A percentile compares a stretch with the other conserved stretches of the same genome.
Evolutionary conservation across 2,329 filamentous ascomycete species (phyloP).

Genomic region (Zymoseptoria ardabiliae): DNA sequence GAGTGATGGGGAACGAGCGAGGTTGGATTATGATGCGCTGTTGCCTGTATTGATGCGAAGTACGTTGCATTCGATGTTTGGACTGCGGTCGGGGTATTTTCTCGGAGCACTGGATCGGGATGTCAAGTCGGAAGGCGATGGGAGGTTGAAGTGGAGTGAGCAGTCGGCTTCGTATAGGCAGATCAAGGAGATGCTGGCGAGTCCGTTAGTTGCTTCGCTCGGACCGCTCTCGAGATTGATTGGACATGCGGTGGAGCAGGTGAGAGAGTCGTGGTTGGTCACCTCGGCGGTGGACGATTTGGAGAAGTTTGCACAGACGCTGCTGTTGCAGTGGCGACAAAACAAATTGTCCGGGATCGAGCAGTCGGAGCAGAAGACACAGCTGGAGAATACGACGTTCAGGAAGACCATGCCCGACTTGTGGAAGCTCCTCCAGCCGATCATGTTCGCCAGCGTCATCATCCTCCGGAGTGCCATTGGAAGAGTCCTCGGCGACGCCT

Average conservation of each 20-base stretch:
- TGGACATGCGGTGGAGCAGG: constrained; percentile 55
- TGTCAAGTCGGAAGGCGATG: constrained; percentile 46
- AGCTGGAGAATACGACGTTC: constrained; percentile 58
- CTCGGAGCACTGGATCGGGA: constrained; percentile 63
- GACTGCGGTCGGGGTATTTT: constrained; percentile 70
- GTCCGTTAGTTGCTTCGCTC: constrained; percentile 58
- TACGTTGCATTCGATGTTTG: constrained; percentile 62
- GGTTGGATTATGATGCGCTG: constrained; percentile 59
- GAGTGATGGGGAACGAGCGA: constrained; percentile 50
- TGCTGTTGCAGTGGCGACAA: constrained; percentile 66
- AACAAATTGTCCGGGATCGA: constrained; percentile 70
- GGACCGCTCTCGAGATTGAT: constrained; percentile 60
- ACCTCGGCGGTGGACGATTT: constrained; percentile 56
- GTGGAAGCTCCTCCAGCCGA: constrained; percentile 67
- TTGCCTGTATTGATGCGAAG: constrained; percentile 63
- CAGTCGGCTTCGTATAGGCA: constrained; percentile 53
- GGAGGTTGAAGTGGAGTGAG: constrained; percentile 57
- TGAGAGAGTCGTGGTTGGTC: constrained; percentile 43
- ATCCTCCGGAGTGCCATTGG: constrained; percentile 67
- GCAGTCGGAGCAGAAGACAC: constrained; percentile 54
- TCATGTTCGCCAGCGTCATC: constrained; percentile 68
- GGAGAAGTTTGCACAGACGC: constrained; percentile 56
- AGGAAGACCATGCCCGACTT: constrained; percentile 60
- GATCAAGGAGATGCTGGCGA: constrained; percentile 51
- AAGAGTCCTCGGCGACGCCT: constrained; percentile 52